These are phyloP conservation scores for Rhodocollybia butyracea DNA, from an alignment of 768 basidiomycete species.

Conservation along the genomic window DNA sequence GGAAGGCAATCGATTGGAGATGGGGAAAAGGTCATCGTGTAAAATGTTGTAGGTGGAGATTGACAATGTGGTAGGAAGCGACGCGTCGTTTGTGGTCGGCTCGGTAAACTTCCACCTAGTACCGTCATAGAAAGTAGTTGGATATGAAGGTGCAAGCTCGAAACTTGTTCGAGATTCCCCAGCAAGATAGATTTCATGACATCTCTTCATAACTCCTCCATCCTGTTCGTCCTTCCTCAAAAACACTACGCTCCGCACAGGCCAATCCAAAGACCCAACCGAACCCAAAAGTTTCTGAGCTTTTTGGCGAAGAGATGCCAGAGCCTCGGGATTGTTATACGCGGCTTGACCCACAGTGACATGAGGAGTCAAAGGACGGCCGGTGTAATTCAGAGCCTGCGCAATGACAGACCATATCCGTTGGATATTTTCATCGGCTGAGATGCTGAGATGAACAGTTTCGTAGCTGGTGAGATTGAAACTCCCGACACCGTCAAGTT, in stretches of 20 bases:
- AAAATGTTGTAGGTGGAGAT: conserved; percentile 19
- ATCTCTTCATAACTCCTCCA: conserved; percentile 16
- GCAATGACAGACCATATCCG: conserved; percentile 13
- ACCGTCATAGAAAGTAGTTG: conserved; percentile 7
- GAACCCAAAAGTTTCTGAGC: conserved; percentile 8
- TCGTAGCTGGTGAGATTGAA: conserved; percentile 15
- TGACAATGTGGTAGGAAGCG: conserved; percentile 1
- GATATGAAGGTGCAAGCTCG: not conserved
- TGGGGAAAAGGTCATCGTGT: conserved; percentile 13
- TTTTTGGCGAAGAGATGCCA: conserved; percentile 11
- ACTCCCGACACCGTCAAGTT: conserved; percentile 11
- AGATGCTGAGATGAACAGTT: conserved; percentile 15
- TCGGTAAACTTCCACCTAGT: conserved; percentile 4
- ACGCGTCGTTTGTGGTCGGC: not conserved
- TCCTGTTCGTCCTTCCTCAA: conserved; percentile 18
- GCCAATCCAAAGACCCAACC: conserved; percentile 12
- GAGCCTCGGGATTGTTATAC: conserved; percentile 6
- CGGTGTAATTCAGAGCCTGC: conserved; percentile 13
- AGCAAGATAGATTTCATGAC: conserved; percentile 10
- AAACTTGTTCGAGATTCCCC: not conserved
- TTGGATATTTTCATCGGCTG: conserved; percentile 10
- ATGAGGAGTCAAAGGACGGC: conserved; percentile 16
- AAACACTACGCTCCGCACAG: conserved; percentile 12
- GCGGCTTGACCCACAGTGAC: conserved; percentile 17
- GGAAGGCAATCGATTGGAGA: not conserved